phyloP scores from a whole-genome alignment of 306 rosid genomes.

The Citrullus mucosospermus region DNA sequence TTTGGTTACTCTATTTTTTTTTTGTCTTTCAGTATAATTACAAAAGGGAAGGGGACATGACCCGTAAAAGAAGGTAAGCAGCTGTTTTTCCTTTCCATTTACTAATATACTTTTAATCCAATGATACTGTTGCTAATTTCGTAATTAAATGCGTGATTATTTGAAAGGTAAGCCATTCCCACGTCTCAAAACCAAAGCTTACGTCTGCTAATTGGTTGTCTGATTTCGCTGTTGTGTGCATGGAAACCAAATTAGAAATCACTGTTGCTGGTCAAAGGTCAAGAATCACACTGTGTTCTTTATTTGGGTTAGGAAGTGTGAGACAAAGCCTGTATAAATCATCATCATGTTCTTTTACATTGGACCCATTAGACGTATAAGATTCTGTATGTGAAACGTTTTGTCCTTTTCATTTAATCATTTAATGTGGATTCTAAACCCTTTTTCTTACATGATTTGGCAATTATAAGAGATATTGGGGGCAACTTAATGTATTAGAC shows the following conservation, averaged over 20 bases:
- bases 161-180: background rate
- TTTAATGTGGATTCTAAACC: background rate
- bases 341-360: background rate
- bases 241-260: background rate
- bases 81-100: background rate
- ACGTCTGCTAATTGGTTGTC: background rate
- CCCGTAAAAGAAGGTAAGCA: constrained; percentile 2
- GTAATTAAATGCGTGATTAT: background rate
- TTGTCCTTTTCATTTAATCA: background rate
- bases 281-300: background rate
- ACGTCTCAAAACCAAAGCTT: background rate
- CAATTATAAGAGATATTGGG: background rate
- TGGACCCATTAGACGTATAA: background rate
- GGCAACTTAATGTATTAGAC: background rate
- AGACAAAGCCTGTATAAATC: background rate
- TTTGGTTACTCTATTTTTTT: background rate
- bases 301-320: background rate
- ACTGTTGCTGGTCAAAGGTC: constrained; percentile 12
- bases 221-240: background rate
- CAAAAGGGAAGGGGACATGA: background rate
- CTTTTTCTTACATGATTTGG: background rate
- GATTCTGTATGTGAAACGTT: background rate
- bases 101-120: background rate
- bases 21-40: constrained; percentile 7
- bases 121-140: background rate